Percentiles rank a stretch among this genome's conserved stretches.
These are phyloP conservation scores for Colletotrichum liaoningense DNA, from an alignment of 2,329 filamentous ascomycete genomes.

Conservation along the genomic window DNA sequence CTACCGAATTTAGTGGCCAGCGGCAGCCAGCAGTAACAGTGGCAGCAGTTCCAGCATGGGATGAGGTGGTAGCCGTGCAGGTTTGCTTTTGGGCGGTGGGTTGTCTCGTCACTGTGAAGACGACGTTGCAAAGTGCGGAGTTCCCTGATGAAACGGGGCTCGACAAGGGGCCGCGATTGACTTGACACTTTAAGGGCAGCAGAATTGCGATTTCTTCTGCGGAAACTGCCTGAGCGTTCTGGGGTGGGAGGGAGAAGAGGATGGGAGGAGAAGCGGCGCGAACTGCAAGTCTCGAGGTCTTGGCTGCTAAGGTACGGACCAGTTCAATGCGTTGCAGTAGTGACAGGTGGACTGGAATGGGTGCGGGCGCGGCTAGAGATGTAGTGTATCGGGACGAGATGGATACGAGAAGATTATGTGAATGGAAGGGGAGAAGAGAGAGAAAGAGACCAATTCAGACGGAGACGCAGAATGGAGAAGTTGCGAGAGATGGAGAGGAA, in stretches of 20 bases:
- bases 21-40: constrained; percentile 20
- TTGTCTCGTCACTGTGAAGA: constrained; percentile 19
- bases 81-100: neutral
- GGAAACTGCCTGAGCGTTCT: constrained; percentile 34
- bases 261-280: neutral
- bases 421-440: neutral
- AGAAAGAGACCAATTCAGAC: neutral
- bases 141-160: constrained; percentile 37
- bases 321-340: constrained; percentile 14
- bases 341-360: constrained; percentile 26
- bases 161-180: constrained; percentile 36
- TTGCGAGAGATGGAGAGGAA: neutral
- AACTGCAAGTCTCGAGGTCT: neutral
- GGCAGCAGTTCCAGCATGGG: constrained; percentile 15
- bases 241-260: neutral
- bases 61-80: constrained; percentile 5
- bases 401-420: neutral
- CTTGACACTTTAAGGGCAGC: constrained; percentile 41
- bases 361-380: neutral
- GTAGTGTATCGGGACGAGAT: neutral
- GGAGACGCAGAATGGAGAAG: neutral
- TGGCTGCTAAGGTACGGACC: neutral
- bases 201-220: constrained; percentile 30
- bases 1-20: constrained; percentile 14
- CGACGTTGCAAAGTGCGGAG: constrained; percentile 34